Percentiles rank a stretch among this genome's conserved stretches.
These are phyloP conservation scores for Dissophora globulifera DNA, from an alignment of 192 early-diverging fungal genomes.

Conservation along the genomic window DNA sequence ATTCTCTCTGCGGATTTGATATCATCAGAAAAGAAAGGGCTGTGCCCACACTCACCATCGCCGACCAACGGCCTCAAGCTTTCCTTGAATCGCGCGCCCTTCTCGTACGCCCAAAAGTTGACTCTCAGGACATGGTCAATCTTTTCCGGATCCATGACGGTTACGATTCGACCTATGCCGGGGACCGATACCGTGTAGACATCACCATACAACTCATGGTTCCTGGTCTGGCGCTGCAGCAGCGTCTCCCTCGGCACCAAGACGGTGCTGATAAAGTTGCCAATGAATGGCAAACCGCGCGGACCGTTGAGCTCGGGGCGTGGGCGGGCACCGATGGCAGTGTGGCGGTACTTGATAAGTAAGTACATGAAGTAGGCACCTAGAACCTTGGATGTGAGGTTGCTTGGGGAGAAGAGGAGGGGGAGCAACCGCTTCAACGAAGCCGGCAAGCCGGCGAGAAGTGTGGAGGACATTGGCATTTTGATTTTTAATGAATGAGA, in stretches of 20 bases:
- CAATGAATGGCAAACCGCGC: constrained; percentile 29
- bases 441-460: neutral
- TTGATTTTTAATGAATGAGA: no score
- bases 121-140: constrained; percentile 27
- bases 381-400: constrained; percentile 2
- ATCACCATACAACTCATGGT: constrained; percentile 13
- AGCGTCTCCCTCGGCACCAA: neutral
- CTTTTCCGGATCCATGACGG: constrained; percentile 25
- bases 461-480: neutral
- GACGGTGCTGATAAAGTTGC: constrained; percentile 17
- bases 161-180: constrained; percentile 17
- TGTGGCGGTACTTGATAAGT: constrained; percentile 33
- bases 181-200: constrained; percentile 22
- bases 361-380: constrained; percentile 16
- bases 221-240: neutral
- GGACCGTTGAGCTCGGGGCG: constrained; percentile 43
- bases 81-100: constrained; percentile 15
- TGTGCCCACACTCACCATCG: constrained; percentile 21
- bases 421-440: neutral
- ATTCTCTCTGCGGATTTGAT: no score
- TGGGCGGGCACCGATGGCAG: constrained; percentile 16
- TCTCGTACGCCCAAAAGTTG: constrained; percentile 45
- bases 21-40: no score
- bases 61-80: constrained; percentile 15
- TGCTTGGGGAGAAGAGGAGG: neutral